A percentile compares a stretch with the other conserved stretches of the same genome.
phyloP scores from a whole-genome alignment of 2,329 filamentous ascomycete genomes.

The Aspergillus flavus region DNA sequence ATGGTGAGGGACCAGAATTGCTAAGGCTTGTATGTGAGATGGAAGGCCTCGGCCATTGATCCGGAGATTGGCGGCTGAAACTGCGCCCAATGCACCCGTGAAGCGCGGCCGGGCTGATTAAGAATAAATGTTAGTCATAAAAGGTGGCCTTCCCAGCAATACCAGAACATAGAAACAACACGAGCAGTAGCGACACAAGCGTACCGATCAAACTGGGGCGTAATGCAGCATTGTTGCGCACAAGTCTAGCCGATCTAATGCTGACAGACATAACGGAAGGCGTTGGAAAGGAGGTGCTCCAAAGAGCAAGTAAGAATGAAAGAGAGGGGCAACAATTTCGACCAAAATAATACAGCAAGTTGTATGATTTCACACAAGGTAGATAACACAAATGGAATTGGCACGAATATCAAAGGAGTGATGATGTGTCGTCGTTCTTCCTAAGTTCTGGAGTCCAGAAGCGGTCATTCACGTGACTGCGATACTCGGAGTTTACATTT shows the following conservation, averaged over 20 bases:
- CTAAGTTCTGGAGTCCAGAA: conserved; percentile 15
- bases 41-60: conserved; percentile 45
- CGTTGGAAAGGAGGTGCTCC: conserved; percentile 29
- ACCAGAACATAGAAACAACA: neutral
- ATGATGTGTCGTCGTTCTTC: conserved; percentile 17
- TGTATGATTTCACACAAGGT: neutral
- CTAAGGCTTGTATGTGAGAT: conserved; percentile 58
- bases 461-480: conserved; percentile 20
- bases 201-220: conserved; percentile 34
- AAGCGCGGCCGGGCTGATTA: conserved; percentile 35
- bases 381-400: conserved; percentile 6
- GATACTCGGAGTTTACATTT: conserved; percentile 15
- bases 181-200: conserved; percentile 7
- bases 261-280: conserved; percentile 40
- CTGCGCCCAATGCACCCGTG: conserved; percentile 33
- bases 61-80: conserved; percentile 36
- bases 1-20: conserved; percentile 58
- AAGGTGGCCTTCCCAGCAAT: neutral
- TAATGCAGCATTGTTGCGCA: conserved; percentile 38
- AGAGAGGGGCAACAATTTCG: conserved; percentile 17
- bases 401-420: conserved; percentile 8
- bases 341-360: neutral
- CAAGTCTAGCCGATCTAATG: conserved; percentile 43
- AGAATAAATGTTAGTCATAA: conserved; percentile 7
- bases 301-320: conserved; percentile 23